Evolutionary conservation across 1,139 yeast genomes (phyloP), one percentile per base, ranked within the genome.

Genomic region (Wickerhamomyces sp.): DNA sequence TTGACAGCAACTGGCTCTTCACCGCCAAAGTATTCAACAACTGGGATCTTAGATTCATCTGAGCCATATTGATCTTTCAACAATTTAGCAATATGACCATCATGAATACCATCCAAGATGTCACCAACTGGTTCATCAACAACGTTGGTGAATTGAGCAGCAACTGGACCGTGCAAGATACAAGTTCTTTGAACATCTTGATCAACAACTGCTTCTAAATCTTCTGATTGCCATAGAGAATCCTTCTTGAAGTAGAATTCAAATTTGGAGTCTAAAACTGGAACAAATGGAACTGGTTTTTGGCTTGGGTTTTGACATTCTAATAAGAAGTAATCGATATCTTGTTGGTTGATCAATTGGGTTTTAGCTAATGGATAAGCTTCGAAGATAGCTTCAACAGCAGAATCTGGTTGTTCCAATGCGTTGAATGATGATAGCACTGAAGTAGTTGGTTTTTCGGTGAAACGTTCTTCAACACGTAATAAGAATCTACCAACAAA

Each of bases 141-240:
- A 64, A 78, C 76, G 60, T 77, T 86, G 58, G 98, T 84, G 73
- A 73, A 91, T 70, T 84, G 91, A 59, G 96, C 97, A 59, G 99
- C 95, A 60, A 94, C 99, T 43, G 99, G 99, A 58, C 99, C 98
- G 62, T 90, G 97, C 61, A 93, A 79, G 58, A 93, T 90, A 84
- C 99, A 94, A 26, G 97, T 91, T 76, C 99, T 87, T 70, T 91
- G 94, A 54, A 93, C 98, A 67, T 93, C 99, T 63, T 85, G 91
- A 58, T 78, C 99, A 54, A 88, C 93, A 62, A 93, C 98, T 52
- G 97, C 88, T 66, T 91, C 98, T 63, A 93, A 78, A 65, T 89
- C 94, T 75, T 93, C 99, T 34, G 96, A 87, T 77, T 93, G 99
- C 99, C 99, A 93, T 65, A 93, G 78, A 42, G 98, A 91, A 69